Percentiles rank a stretch among this genome's conserved stretches.
phyloP scores from a whole-genome alignment of 1,139 yeast genomes.

The Geotrichum citri-aurantii region DNA sequence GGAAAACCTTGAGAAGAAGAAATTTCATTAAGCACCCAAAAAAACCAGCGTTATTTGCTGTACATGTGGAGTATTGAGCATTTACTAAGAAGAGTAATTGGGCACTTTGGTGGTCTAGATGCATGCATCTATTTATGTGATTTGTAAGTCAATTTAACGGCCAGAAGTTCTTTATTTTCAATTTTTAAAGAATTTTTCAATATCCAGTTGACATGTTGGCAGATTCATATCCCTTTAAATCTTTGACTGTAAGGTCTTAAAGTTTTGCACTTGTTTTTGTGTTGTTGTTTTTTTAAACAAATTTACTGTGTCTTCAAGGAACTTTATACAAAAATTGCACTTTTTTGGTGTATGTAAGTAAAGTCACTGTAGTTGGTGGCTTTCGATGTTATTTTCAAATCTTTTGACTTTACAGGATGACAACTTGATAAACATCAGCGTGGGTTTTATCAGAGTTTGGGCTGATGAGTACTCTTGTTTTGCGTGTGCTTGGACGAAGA shows the following conservation, averaged over 20 bases:
- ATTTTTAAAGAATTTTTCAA: too few relatives aligned
- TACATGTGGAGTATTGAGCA: not conserved
- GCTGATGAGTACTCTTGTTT: not conserved
- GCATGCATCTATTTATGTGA: not conserved
- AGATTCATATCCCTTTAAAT: too few relatives aligned
- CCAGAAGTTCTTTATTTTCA: not conserved
- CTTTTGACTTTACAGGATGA: not conserved
- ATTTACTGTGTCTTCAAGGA: too few relatives aligned
- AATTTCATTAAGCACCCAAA: too few relatives aligned
- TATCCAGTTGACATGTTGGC: too few relatives aligned
- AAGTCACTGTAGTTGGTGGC: too few relatives aligned
- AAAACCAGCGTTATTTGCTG: not conserved
- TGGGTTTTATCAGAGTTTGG: not conserved
- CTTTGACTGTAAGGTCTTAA: too few relatives aligned
- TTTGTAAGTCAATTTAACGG: not conserved
- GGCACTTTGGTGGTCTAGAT: not conserved
- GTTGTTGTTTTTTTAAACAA: too few relatives aligned
- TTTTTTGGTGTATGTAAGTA: not conserved
- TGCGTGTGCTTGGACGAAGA: not conserved
- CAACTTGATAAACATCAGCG: not conserved
- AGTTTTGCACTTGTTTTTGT: too few relatives aligned
- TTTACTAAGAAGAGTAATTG: not conserved
- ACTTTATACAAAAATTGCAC: too few relatives aligned
- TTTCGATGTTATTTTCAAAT: not conserved
- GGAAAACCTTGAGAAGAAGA: too few relatives aligned